phyloP scores from a whole-genome alignment of 768 basidiomycete genomes.

The Kwoniella bestiolae region DNA sequence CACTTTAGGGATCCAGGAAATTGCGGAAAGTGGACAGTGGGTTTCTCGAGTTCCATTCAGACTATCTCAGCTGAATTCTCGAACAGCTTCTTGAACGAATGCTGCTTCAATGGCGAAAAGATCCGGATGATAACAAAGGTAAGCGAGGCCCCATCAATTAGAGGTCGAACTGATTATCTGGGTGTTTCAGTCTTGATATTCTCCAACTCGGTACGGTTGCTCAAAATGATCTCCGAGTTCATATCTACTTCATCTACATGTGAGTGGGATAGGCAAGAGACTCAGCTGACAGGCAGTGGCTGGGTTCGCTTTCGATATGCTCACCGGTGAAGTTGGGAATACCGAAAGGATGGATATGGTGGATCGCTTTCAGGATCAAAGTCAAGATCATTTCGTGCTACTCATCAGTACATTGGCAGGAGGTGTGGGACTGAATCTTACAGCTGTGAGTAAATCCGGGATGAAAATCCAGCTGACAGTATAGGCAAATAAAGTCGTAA shows the following conservation, averaged over 20 bases:
- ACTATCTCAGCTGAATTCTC: neutral
- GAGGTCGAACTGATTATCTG: neutral
- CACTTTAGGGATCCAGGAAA: slow-evolving; percentile 42
- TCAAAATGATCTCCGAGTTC: slow-evolving; percentile 82
- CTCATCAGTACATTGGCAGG: slow-evolving; percentile 90
- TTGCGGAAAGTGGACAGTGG: slow-evolving; percentile 55
- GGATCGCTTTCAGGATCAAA: slow-evolving; percentile 73
- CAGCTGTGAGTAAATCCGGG: slow-evolving; percentile 62
- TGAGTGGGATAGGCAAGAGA: slow-evolving; percentile 8
- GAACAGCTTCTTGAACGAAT: slow-evolving; percentile 71
- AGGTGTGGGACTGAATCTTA: slow-evolving; percentile 86
- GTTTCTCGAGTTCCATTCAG: slow-evolving; percentile 9
- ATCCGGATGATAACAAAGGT: slow-evolving; percentile 66
- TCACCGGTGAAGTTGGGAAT: slow-evolving; percentile 77
- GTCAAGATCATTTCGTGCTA: slow-evolving; percentile 75
- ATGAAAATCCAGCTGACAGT: neutral
- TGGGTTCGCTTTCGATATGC: slow-evolving; percentile 63
- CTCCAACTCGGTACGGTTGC: slow-evolving; percentile 86
- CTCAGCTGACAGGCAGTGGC: slow-evolving; percentile 32
- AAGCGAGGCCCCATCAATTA: neutral
- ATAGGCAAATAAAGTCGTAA: slow-evolving; percentile 83
- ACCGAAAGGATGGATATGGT: slow-evolving; percentile 80
- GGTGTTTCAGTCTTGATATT: slow-evolving; percentile 72
- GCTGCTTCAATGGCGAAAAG: slow-evolving; percentile 68
- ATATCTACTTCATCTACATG: slow-evolving; percentile 56